Evolutionary conservation across 306 rosid species (phyloP).

Genomic region (Ochetophila trinervis): DNA sequence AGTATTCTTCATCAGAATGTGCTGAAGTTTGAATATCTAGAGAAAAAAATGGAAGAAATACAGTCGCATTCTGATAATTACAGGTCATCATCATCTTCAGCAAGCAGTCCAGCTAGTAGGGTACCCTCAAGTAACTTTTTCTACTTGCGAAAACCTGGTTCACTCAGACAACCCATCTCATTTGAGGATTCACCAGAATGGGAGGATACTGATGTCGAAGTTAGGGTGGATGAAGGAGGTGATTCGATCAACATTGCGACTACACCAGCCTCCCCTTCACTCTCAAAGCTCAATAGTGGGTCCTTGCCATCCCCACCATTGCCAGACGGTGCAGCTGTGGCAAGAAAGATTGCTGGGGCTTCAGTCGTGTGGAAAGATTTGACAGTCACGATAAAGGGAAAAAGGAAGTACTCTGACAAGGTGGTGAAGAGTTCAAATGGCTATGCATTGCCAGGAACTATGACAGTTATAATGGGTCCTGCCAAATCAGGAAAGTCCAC

Average conservation of each 20-base stretch:
- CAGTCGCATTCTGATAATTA: conserved; percentile 92
- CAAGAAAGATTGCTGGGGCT: conserved; percentile 79
- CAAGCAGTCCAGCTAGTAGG: conserved; percentile 96
- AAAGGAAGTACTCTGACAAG: conserved; percentile 90
- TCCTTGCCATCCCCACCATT: conserved; percentile 84
- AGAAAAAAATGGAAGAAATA: conserved; percentile 78
- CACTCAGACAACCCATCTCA: conserved; percentile 90
- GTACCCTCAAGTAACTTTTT: conserved; percentile 97
- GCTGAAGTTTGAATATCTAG: conserved; percentile 25
- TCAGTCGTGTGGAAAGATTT: conserved; percentile 93
- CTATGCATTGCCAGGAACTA: conserved; percentile 93
- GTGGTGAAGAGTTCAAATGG: conserved; percentile 95
- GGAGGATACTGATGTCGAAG: conserved; percentile 83
- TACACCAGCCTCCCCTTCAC: conserved; percentile 86
- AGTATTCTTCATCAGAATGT: conserved; percentile 17
- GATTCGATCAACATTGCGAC: conserved; percentile 76
- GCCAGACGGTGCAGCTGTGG: conserved; percentile 60
- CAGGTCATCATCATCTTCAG: conserved; percentile 93
- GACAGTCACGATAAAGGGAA: conserved; percentile 87
- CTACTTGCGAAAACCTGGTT: conserved; percentile 92
- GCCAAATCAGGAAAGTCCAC: conserved; percentile 95
- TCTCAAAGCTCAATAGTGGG: conserved; percentile 82
- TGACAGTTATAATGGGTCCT: conserved; percentile 98
- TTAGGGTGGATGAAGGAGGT: conserved; percentile 80
- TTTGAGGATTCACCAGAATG: conserved; percentile 99